Evolutionary conservation across 768 basidiomycete genomes (phyloP).

Genomic region (Atractiella rhizophila): DNA sequence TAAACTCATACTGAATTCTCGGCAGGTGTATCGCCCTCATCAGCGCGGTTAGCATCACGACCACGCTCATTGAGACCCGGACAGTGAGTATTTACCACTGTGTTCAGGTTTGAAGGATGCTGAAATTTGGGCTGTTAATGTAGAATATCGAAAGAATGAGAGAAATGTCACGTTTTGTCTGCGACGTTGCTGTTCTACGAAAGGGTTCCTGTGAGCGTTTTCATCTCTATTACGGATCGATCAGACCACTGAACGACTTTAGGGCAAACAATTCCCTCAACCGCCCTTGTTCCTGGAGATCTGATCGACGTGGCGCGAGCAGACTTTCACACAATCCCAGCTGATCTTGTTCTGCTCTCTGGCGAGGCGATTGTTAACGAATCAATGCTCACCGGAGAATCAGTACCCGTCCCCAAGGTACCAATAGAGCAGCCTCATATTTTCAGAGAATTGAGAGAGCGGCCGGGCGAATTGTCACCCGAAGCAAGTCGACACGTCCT

Average conservation of each 20-base stretch:
- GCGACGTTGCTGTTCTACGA: slow-evolving; percentile 42
- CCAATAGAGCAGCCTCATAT: slow-evolving; percentile 61
- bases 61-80: slow-evolving; percentile 75
- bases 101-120: not conserved
- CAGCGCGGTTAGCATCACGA: slow-evolving; percentile 51
- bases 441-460: slow-evolving; percentile 23
- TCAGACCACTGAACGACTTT: not conserved
- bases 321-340: slow-evolving; percentile 47
- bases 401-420: slow-evolving; percentile 79
- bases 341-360: slow-evolving; percentile 71
- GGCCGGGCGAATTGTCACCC: slow-evolving; percentile 31
- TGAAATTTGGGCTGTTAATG: not conserved
- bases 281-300: slow-evolving; percentile 69
- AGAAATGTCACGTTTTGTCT: slow-evolving; percentile 79
- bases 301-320: slow-evolving; percentile 65
- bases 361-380: slow-evolving; percentile 97
- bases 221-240: not conserved
- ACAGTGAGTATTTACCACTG: slow-evolving; percentile 31
- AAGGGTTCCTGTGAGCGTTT: slow-evolving; percentile 41
- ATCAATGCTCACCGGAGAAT: slow-evolving; percentile 97
- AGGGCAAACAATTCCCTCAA: slow-evolving; percentile 53
- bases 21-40: slow-evolving; percentile 90
- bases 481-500: slow-evolving; percentile 61
- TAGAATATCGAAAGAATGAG: slow-evolving; percentile 82
- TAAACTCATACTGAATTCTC: slow-evolving; percentile 34